Evolutionary conservation across 2,329 filamentous ascomycete species (phyloP).

Genomic region (Balansia obtecta): DNA sequence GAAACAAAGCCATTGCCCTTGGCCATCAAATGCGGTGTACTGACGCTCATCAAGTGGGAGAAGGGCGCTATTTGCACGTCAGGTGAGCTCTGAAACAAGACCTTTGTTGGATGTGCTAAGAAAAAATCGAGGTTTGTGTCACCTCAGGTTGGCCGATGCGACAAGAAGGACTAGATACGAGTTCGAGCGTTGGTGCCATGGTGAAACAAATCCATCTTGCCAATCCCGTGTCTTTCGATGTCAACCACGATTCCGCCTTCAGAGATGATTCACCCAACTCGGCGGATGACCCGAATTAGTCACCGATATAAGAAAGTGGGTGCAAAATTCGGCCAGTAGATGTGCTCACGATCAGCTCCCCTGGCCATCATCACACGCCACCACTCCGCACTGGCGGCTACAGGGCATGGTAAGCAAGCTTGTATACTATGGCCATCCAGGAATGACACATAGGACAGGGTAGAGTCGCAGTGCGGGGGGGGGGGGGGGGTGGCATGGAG

Average conservation of each 20-base stretch:
- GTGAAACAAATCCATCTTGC: not conserved
- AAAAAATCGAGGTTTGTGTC: too few relatives aligned
- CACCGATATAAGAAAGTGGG: not conserved
- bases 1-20: not conserved
- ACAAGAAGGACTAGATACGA: not conserved
- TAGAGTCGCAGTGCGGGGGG: not conserved
- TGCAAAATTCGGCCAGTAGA: not conserved
- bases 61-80: not conserved
- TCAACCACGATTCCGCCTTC: too few relatives aligned
- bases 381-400: not conserved
- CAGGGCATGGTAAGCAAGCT: not conserved
- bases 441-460: not conserved
- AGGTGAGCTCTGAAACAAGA: not conserved
- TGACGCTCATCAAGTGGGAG: not conserved
- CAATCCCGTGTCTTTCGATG: too few relatives aligned
- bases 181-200: not conserved
- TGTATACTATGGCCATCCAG: not conserved
- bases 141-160: not conserved
- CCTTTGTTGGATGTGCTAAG: not conserved
- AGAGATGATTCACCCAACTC: too few relatives aligned
- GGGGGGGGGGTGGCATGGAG: too few relatives aligned
- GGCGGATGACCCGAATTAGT: not conserved
- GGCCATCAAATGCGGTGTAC: not conserved
- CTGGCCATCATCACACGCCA: conserved; percentile 2
- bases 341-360: not conserved